A percentile compares a stretch with the other conserved stretches of the same genome.
Conservation (phyloP, 768 basidiomycete genomes). For the Tremella yokohamensis region DNA sequence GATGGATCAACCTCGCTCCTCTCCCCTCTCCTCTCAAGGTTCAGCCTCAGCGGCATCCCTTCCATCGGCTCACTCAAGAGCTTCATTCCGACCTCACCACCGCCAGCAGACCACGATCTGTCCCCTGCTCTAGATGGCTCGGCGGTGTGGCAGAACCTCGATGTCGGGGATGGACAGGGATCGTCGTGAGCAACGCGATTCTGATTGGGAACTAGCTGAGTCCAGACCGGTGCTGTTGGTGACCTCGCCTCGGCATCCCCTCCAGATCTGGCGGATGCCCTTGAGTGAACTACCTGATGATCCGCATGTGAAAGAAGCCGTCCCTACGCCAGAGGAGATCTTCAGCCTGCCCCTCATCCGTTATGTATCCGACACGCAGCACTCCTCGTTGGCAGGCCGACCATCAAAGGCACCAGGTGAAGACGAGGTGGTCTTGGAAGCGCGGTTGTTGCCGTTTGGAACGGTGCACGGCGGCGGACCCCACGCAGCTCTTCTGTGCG, state of each 20-base stretch:
- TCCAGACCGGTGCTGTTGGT: constrained; percentile 27
- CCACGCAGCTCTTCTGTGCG: constrained; percentile 13
- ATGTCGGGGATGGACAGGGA: constrained; percentile 32
- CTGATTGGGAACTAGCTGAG: neutral
- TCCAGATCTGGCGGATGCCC: constrained; percentile 29
- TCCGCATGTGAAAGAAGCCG: constrained; percentile 27
- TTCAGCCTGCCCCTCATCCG: constrained; percentile 22
- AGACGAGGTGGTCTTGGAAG: constrained; percentile 9
- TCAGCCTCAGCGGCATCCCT: constrained; percentile 27
- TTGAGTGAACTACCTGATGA: constrained; percentile 21
- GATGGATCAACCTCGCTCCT: constrained; percentile 17
- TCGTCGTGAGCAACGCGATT: constrained; percentile 16
- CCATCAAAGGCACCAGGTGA: neutral
- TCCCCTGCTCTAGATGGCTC: neutral
- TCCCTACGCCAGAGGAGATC: constrained; percentile 33
- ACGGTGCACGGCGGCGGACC: neutral
- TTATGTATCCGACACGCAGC: constrained; percentile 13
- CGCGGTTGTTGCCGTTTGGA: neutral
- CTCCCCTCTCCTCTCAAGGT: constrained; percentile 26
- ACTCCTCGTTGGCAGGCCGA: constrained; percentile 3
- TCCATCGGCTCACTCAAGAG: constrained; percentile 14
- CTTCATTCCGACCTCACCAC: constrained; percentile 27
- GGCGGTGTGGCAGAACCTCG: constrained; percentile 27
- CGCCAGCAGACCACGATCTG: constrained; percentile 5
- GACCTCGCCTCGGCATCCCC: constrained; percentile 14